phyloP scores from a whole-genome alignment of 2,329 filamentous ascomycete species.

The Aspergillus brasiliensis region DNA sequence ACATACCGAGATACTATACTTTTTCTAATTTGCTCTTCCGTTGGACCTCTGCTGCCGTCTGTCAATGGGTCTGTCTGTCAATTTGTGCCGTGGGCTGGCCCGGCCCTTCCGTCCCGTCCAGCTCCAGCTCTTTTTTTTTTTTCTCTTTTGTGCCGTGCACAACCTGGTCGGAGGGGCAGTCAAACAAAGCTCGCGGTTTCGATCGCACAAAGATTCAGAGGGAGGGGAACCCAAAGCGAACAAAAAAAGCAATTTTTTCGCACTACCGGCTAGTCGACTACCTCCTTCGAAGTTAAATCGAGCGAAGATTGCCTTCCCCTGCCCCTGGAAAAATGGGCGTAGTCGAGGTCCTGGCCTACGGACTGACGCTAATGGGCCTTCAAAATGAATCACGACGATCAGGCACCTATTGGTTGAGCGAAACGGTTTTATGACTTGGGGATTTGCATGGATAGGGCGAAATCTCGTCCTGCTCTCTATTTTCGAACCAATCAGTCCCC shows the following conservation, averaged over 20 bases:
- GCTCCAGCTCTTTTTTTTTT: conserved; percentile 22
- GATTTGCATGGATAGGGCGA: conserved; percentile 27
- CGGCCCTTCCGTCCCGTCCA: conserved; percentile 41
- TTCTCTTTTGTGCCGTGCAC: conserved; percentile 10
- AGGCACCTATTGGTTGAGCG: conserved; percentile 18
- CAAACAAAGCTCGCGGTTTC: background rate
- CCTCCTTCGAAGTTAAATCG: background rate
- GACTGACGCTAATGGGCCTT: conserved; percentile 7
- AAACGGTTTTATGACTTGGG: conserved; percentile 27
- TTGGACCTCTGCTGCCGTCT: background rate
- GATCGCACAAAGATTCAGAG: conserved; percentile 5
- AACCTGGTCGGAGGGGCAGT: conserved; percentile 6
- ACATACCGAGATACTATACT: conserved; percentile 14
- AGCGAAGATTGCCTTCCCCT: conserved; percentile 2
- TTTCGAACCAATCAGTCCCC: conserved; percentile 35
- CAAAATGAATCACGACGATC: conserved; percentile 30
- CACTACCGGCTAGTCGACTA: background rate
- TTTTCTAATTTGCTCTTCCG: conserved; percentile 14
- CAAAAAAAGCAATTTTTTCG: background rate
- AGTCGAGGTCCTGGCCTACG: conserved; percentile 3
- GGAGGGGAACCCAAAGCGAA: too few species aligned
- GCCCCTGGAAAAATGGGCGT: conserved; percentile 4
- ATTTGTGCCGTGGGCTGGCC: conserved; percentile 25
- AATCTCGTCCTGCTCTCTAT: conserved; percentile 17
- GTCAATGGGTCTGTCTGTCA: background rate